Evolutionary conservation across 495 filamentous ascomycete genomes (phyloP).

Genomic region (Penicillium coprophilum): DNA sequence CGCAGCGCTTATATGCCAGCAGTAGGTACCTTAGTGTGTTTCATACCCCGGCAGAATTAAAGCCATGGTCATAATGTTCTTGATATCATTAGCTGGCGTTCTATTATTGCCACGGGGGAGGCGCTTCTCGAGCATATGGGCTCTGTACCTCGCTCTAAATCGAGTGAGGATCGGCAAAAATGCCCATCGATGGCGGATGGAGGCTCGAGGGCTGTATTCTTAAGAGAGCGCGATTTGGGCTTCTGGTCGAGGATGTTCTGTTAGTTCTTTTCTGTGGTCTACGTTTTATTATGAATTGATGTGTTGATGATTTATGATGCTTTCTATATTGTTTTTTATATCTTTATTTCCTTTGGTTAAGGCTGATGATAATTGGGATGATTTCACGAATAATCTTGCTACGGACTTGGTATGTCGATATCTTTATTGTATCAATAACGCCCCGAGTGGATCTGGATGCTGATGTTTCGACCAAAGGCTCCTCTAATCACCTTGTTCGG

Average conservation of each 20-base stretch:
- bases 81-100: conserved; percentile 7
- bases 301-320: conserved; percentile 9
- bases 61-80: not conserved
- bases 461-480: conserved; percentile 25
- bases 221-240: conserved; percentile 1
- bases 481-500: conserved; percentile 56
- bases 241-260: not conserved
- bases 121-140: conserved; percentile 9
- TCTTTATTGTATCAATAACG: not conserved
- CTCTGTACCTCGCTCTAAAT: not conserved
- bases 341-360: conserved; percentile 16
- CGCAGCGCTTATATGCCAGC: conserved; percentile 21
- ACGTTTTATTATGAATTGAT: not conserved
- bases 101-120: conserved; percentile 1
- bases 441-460: not conserved
- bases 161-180: conserved; percentile 1
- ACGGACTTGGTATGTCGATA: conserved; percentile 43
- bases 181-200: not conserved
- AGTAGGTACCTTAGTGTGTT: conserved; percentile 10
- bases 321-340: conserved; percentile 18
- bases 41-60: conserved; percentile 7
- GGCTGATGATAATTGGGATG: conserved; percentile 40
- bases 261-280: not conserved
- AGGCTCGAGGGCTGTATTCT: not conserved
- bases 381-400: conserved; percentile 55